Evolutionary conservation across 2,329 filamentous ascomycete species (phyloP), one percentile per base, ranked within the genome.

Genomic region (Aureobasidium zeae): DNA sequence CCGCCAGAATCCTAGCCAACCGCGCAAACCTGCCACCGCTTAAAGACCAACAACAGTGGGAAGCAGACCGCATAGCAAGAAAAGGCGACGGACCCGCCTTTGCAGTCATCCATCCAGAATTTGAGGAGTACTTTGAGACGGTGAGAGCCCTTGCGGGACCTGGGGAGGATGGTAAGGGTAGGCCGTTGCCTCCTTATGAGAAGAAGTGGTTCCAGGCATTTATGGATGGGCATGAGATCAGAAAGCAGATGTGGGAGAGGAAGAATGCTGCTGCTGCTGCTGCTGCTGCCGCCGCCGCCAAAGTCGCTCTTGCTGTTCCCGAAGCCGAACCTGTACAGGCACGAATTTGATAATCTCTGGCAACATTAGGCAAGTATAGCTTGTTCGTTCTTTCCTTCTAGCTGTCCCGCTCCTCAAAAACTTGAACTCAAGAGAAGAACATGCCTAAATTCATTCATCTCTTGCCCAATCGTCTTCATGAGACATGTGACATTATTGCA

Each of bases 71-170:
- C 0, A 69, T 81, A 9, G 59, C 60, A 15, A 53, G 56, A 6
- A 71, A 66, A 32, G 77, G 77, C 0, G 77, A 81, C 48, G 74
- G 76, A 0, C 60, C 68, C 0, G 66, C 63, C 2, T 82, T 82
- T 49, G 66, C 69, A 0, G 62, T 76, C 2, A 58, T 82, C 8
- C 73, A 70, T 47, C 78, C 78, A 0, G 70, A 81, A 21, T 81
- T 82, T 53, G 72, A 78, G 49, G 69, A 74, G 11, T 82, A 82
- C 53, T 82, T 83, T 51, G 75, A 82, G 55, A 63, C 62, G 1
- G 48, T 79, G 12, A 64, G 75, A 21, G 50, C 47, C 13, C 49
- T 78, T 17, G 70, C 73, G 2, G 73, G 73, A 0, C 30, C 30
- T n/a, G 31, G 39, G 7, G 65, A 70, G 31, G 50, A 62, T 2